These are phyloP conservation scores for Paraphaeosphaeria sporulosa DNA, from an alignment of 2,329 filamentous ascomycete species.

Conservation along the genomic window DNA sequence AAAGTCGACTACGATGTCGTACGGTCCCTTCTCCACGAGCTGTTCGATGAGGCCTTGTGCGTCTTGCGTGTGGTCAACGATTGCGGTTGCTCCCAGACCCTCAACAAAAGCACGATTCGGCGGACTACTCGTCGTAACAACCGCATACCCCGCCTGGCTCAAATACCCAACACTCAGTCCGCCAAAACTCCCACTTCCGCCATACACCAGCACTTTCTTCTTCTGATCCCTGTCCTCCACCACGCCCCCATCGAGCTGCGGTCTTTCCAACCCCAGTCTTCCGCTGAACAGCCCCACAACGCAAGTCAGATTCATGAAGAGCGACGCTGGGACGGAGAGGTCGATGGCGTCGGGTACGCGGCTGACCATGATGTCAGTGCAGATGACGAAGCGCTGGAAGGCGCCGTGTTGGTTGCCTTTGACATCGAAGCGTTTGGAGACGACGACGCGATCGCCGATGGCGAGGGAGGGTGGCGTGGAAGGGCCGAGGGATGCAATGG, in stretches of 20 bases:
- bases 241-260: conserved; percentile 1
- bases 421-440: neutral
- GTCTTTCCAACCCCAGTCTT: conserved; percentile 19
- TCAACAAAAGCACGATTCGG: conserved; percentile 36
- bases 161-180: conserved; percentile 35
- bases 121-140: conserved; percentile 45
- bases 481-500: neutral
- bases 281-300: conserved; percentile 16
- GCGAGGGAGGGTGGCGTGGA: neutral
- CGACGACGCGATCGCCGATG: neutral
- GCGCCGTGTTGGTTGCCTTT: conserved; percentile 1
- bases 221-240: conserved; percentile 3
- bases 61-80: conserved; percentile 36
- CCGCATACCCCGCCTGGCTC: conserved; percentile 36
- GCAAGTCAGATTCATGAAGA: conserved; percentile 8
- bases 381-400: neutral
- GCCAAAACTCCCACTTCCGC: conserved; percentile 40
- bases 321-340: neutral
- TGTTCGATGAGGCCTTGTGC: conserved; percentile 19
- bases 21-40: conserved; percentile 33
- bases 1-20: conserved; percentile 35
- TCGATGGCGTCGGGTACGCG: neutral
- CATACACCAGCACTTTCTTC: conserved; percentile 43
- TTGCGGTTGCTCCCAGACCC: conserved; percentile 30
- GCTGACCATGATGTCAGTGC: neutral